Evolutionary conservation across 2,329 filamentous ascomycete species (phyloP), one percentile per base, ranked within the genome.

Genomic region (Xylaria sp.): DNA sequence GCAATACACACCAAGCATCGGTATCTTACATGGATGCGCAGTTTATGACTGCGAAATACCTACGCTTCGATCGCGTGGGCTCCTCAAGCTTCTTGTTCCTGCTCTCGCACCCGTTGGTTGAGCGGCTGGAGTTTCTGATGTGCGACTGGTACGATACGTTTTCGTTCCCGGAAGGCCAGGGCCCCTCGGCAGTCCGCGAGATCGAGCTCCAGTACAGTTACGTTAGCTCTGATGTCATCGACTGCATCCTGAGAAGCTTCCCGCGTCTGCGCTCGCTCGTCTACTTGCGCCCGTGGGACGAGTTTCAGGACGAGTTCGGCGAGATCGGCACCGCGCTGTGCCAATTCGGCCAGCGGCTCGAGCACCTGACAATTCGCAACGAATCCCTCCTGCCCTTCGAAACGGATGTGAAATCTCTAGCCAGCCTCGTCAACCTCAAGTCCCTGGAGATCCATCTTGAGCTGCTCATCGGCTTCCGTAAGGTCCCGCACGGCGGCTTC

Each of bases 391-490:
- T 47, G 20, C 42, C 64, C 1, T 67, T 69, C 39, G 2, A 0
- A 29, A 0, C 13, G 20, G 2, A 7, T 69, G 15, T 42, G n/a
- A n/a, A 36, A 2, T 39, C 57, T 0, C 33, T 67, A 0, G 11
- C 38, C 1, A 5, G 0, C 0, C n/a, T 64, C 4, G 1, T 0
- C 2, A 36, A 39, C 2, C 65, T 69, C 47, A 59, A 55, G 53
- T 42, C 39, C 1, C 61, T 69, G 5, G 64, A 67, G 11, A 49
- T 64, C 1, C 11, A 55, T 17, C 61, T 69, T 13, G 67, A 69
- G 42, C 4, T 64, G 5, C 64, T 69, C 20, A 53, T 60, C 20
- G 67, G 64, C n/a, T 69, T 61, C 51, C 60, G 7, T 17, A 22
- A 44, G 1, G 51, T 36, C 17, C 63, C 66, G n/a, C 11, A 5